phyloP scores from a whole-genome alignment of 1,139 yeast species.

The Lodderomyces theae region DNA sequence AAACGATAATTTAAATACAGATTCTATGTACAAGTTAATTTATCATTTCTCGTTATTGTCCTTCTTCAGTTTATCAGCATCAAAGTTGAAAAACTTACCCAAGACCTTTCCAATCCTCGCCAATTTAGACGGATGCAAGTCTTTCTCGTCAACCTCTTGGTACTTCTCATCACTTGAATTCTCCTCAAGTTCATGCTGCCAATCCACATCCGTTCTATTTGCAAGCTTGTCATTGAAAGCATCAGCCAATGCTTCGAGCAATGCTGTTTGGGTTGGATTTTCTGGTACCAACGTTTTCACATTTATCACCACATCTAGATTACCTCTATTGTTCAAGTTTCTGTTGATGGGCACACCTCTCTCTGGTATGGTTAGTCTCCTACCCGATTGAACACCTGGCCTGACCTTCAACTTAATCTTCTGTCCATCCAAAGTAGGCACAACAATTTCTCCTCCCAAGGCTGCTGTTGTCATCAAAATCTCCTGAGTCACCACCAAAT shows the following conservation, averaged over 20 bases:
- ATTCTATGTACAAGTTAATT: conserved; percentile 1
- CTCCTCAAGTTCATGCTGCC: conserved; percentile 44
- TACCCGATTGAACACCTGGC: conserved; percentile 80
- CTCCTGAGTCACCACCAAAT: conserved; percentile 60
- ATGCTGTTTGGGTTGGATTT: conserved; percentile 86
- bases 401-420: conserved; percentile 77
- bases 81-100: conserved; percentile 60
- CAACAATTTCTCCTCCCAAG: conserved; percentile 82
- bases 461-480: conserved; percentile 96
- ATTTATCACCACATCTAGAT: conserved; percentile 70
- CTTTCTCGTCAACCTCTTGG: conserved; percentile 34
- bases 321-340: conserved; percentile 65
- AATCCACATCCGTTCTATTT: conserved; percentile 60
- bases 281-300: conserved; percentile 73
- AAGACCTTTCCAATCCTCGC: conserved; percentile 63
- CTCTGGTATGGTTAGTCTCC: conserved; percentile 72
- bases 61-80: conserved; percentile 15
- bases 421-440: conserved; percentile 83
- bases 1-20: background rate
- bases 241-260: conserved; percentile 92
- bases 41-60: conserved; percentile 1
- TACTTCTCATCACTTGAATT: conserved; percentile 12
- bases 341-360: conserved; percentile 80
- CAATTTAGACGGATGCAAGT: conserved; percentile 56
- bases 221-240: conserved; percentile 80